Evolutionary conservation across 495 filamentous ascomycete genomes (phyloP).

Genomic region (Hyaloscypha hepaticicola): DNA sequence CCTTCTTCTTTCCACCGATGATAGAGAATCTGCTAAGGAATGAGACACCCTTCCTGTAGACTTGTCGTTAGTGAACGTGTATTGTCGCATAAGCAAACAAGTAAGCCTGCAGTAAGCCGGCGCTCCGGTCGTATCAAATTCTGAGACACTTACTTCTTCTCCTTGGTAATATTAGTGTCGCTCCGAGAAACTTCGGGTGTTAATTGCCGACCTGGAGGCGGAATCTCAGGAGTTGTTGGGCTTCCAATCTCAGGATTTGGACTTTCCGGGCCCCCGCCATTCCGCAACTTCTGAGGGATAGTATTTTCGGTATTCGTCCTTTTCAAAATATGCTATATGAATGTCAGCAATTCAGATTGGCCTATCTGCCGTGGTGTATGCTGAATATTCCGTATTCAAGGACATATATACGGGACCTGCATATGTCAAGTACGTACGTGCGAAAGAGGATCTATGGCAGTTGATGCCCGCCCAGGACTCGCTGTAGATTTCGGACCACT

Average conservation of each 20-base stretch:
- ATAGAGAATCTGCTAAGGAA: conserved; percentile 83
- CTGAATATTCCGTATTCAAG: background rate
- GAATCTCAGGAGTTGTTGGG: conserved; percentile 42
- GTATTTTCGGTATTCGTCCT: conserved; percentile 76
- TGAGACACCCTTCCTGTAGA: conserved; percentile 75
- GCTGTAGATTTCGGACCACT: conserved; percentile 23
- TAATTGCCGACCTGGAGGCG: conserved; percentile 37
- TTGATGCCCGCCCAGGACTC: conserved; percentile 22
- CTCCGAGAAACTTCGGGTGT: conserved; percentile 37
- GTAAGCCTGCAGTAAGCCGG: conserved; percentile 17
- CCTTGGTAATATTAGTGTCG: conserved; percentile 43
- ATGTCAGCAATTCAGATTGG: conserved; percentile 11
- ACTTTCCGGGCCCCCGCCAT: conserved; percentile 43
- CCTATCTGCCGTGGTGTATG: background rate
- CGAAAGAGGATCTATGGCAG: conserved; percentile 56
- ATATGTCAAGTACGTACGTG: conserved; percentile 42
- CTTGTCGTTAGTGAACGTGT: conserved; percentile 25
- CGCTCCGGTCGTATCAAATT: conserved; percentile 8
- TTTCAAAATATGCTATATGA: conserved; percentile 63
- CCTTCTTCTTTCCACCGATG: conserved; percentile 75
- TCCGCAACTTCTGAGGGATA: conserved; percentile 65
- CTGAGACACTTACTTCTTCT: conserved; percentile 40
- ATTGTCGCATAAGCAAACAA: conserved; percentile 6
- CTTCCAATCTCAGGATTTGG: conserved; percentile 54
- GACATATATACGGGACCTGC: background rate